Conservation (phyloP, 2,329 filamentous ascomycete species). For the Didymella pomorum region DNA sequence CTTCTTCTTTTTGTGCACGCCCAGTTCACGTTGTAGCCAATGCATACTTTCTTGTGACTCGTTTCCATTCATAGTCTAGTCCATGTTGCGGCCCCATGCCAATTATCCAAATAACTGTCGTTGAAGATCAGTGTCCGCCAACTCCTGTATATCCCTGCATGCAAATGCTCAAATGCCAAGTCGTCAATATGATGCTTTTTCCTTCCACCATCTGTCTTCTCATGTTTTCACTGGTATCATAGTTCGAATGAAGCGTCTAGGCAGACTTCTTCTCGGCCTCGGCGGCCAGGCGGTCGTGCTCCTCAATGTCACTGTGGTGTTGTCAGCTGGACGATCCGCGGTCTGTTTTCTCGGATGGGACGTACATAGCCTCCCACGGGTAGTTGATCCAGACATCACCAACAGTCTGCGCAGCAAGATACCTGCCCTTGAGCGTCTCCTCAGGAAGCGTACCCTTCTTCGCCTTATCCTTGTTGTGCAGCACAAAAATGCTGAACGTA, state of each 20-base stretch:
- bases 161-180: conserved; percentile 25
- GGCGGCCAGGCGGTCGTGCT: conserved; percentile 78
- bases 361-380: conserved; percentile 89
- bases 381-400: conserved; percentile 99
- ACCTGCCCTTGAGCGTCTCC: conserved; percentile 79
- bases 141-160: conserved; percentile 23
- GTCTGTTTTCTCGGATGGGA: neutral
- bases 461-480: conserved; percentile 97
- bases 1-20: no score
- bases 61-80: conserved; percentile 8
- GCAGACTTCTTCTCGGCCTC: conserved; percentile 43
- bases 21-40: no score
- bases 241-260: neutral
- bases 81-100: neutral
- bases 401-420: conserved; percentile 86
- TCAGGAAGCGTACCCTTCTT: conserved; percentile 89
- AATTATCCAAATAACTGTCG: conserved; percentile 18
- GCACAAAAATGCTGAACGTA: conserved; percentile 91
- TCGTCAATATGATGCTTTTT: conserved; percentile 20
- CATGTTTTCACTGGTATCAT: neutral
- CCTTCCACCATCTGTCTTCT: neutral
- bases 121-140: conserved; percentile 22
- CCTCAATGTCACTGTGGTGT: conserved; percentile 76
- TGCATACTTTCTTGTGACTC: neutral
- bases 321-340: conserved; percentile 29